A percentile compares a stretch with the other conserved stretches of the same genome.
Evolutionary conservation across 2,329 filamentous ascomycete species (phyloP).

Genomic region (Ophiostoma ulmi): DNA sequence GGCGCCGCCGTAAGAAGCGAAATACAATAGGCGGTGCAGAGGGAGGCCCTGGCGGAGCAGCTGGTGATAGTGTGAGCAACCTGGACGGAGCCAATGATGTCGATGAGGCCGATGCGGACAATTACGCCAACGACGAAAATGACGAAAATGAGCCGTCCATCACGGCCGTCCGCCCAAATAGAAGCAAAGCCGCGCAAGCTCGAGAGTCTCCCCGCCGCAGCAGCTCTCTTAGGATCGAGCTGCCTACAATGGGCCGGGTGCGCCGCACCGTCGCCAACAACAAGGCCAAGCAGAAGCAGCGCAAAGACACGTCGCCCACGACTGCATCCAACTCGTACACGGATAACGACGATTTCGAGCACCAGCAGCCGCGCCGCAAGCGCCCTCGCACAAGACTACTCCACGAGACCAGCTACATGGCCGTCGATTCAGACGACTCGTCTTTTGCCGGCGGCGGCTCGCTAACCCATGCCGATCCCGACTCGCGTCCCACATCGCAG

Average conservation of each 20-base stretch:
- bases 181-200: not conserved
- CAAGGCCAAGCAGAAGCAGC: not conserved
- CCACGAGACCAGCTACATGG: not conserved
- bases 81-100: not conserved
- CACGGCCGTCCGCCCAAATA: not conserved
- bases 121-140: not conserved
- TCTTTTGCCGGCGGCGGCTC: not conserved
- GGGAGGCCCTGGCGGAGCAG: not conserved
- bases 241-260: not conserved
- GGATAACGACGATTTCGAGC: slow-evolving; percentile 15
- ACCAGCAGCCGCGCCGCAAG: slow-evolving; percentile 18
- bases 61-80: not conserved
- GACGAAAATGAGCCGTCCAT: not conserved
- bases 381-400: slow-evolving; percentile 12
- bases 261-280: not conserved
- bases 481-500: not conserved
- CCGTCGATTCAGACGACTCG: not conserved
- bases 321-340: not conserved
- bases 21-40: not conserved
- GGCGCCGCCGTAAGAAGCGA: not conserved
- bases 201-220: not conserved
- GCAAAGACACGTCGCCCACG: not conserved
- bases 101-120: not conserved
- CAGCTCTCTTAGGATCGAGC: not conserved
- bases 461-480: not conserved